phyloP scores from a whole-genome alignment of 768 basidiomycete genomes.

The Mycena vulgaris region DNA sequence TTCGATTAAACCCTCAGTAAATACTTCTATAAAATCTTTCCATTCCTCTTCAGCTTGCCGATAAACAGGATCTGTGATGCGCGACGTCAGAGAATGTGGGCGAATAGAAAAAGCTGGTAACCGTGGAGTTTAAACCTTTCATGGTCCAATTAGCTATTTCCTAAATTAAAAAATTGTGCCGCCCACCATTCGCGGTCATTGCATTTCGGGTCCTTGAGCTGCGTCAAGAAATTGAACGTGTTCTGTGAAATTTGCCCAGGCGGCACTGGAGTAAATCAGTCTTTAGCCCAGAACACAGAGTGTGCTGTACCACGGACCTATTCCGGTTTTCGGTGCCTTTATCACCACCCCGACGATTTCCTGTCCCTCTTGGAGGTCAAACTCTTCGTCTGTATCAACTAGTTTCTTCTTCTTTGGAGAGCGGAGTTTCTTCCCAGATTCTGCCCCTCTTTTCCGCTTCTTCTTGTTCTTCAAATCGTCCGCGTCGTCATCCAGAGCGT shows the following conservation, averaged over 20 bases:
- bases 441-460: constrained; percentile 41
- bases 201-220: constrained; percentile 80
- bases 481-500: constrained; percentile 61
- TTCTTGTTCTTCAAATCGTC: constrained; percentile 44
- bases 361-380: constrained; percentile 73
- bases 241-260: constrained; percentile 91
- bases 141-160: constrained; percentile 1
- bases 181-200: constrained; percentile 89
- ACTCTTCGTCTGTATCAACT: constrained; percentile 59
- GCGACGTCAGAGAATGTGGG: neutral
- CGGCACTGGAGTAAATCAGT: constrained; percentile 71
- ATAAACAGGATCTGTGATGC: constrained; percentile 77
- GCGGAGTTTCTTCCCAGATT: constrained; percentile 44
- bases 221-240: constrained; percentile 81
- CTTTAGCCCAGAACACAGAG: too few species aligned
- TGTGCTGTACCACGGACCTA: constrained; percentile 61
- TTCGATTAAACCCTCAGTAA: constrained; percentile 77
- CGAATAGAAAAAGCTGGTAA: constrained; percentile 43
- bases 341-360: constrained; percentile 84
- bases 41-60: constrained; percentile 90
- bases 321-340: constrained; percentile 87
- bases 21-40: constrained; percentile 70
- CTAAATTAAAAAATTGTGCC: neutral
- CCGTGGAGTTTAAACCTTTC: constrained; percentile 90
- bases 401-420: constrained; percentile 46